Base-by-base conservation (phyloP, 2,329 filamentous ascomycete species). In the Talaromyces atroroseus region DNA sequence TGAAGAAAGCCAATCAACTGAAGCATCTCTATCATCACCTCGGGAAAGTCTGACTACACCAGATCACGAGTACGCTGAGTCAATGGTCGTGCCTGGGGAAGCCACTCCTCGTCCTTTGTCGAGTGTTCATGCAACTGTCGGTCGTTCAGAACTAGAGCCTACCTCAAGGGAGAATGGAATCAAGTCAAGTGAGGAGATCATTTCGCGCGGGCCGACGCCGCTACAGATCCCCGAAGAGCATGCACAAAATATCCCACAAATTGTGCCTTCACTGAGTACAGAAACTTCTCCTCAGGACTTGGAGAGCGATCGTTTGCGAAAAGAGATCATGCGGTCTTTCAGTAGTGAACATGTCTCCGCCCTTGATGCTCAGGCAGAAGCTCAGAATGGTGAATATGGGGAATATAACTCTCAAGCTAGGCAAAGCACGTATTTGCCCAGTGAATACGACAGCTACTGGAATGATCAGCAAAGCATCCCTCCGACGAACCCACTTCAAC, bases 261-360 rank as follows among this genome's bases (percentile, higher is more conserved):
- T 73, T 26, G 61, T 68, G 5, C 66, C 70, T 16, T 63, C 68
- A 1, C 58, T 69, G 36, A 70, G 67, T 49, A 66, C 69, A 8
- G 68, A 72, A 24, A 66, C 66, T 7, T 71, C 70, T 7, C 67
- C 73, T 2, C 63, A 69, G 38, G 71, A 74, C 49, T 66, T 70
- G 32, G 74, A 77, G 56, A 75, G 70, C 61, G 76, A 78, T 56
- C 71, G 74, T 34, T 59, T 78, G 44, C 66, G 74, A 45, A 71
- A 74, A 56, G 76, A 78, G 57, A 78, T 78, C n/a, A 76, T 78
- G n/a, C 72, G 71, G 47, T 76, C 75, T 4, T 62, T 78, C 50
- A 78, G 72, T 44, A 71, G 74, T 29, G 69, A 71, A 44, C 24
- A 46, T 12, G 23, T 44, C n/a, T 10, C 54, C 14, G 5, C 24